Percentiles rank a stretch among this genome's conserved stretches.
These are phyloP conservation scores for Cryomyces minteri DNA, from an alignment of 495 filamentous ascomycete genomes.

Conservation along the genomic window DNA sequence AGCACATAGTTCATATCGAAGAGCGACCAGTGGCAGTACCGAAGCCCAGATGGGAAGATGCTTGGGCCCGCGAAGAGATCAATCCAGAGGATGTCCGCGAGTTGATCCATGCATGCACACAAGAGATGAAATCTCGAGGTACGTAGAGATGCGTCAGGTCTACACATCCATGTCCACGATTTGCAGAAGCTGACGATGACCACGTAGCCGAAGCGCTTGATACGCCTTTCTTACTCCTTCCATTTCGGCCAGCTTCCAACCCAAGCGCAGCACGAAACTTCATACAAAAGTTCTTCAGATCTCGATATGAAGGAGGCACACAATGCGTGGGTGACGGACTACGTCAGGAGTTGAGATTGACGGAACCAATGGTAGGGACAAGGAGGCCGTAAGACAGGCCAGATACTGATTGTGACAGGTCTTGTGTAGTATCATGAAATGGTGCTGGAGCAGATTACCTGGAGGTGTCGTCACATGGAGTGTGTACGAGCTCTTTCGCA, in stretches of 20 bases:
- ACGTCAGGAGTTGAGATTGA: slow-evolving; percentile 74
- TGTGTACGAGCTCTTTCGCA: slow-evolving; percentile 86
- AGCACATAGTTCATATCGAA: slow-evolving; percentile 31
- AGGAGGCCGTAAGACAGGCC: slow-evolving; percentile 7
- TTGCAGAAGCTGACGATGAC: background rate
- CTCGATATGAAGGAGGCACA: slow-evolving; percentile 14
- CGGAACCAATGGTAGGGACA: slow-evolving; percentile 68
- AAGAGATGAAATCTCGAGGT: slow-evolving; percentile 92
- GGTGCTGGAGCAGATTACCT: slow-evolving; percentile 91
- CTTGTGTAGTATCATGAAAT: slow-evolving; percentile 85
- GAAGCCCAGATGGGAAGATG: slow-evolving; percentile 75
- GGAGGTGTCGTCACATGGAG: slow-evolving; percentile 95
- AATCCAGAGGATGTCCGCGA: slow-evolving; percentile 84
- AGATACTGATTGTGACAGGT: slow-evolving; percentile 35
- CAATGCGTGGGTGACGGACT: slow-evolving; percentile 42
- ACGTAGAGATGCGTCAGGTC: slow-evolving; percentile 15
- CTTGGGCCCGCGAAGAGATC: slow-evolving; percentile 72
- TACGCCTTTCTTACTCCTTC: slow-evolving; percentile 85
- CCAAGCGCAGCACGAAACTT: slow-evolving; percentile 80
- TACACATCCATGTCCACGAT: background rate
- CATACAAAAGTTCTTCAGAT: slow-evolving; percentile 80
- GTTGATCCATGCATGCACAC: slow-evolving; percentile 63
- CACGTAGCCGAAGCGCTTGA: slow-evolving; percentile 45
- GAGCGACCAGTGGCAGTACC: slow-evolving; percentile 27
- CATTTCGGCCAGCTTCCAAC: slow-evolving; percentile 84